Conservation (phyloP, 805 yeast genomes). For the Blastobotrys chiropterorum region DNA sequence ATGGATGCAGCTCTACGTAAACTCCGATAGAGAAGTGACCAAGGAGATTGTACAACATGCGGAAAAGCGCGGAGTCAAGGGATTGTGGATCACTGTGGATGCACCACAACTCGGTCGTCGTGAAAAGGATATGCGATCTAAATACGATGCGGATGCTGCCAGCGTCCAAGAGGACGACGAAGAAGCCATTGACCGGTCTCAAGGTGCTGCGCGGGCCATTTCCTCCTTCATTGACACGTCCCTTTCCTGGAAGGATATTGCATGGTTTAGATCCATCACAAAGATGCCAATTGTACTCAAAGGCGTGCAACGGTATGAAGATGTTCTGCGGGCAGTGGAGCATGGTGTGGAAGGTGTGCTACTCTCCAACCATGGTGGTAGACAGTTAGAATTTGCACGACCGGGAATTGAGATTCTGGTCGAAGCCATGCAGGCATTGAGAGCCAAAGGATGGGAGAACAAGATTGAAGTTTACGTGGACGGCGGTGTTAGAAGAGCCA, state of each 20-base stretch:
- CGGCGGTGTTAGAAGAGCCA: slow-evolving; percentile 73
- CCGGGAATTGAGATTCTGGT: slow-evolving; percentile 68
- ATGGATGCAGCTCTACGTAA: slow-evolving; percentile 87
- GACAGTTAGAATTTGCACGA: slow-evolving; percentile 79
- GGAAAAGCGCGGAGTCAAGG: slow-evolving; percentile 68
- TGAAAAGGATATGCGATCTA: slow-evolving; percentile 76
- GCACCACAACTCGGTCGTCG: slow-evolving; percentile 90
- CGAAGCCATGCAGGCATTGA: slow-evolving; percentile 59
- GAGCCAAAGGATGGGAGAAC: slow-evolving; percentile 29
- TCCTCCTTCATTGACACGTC: slow-evolving; percentile 77
- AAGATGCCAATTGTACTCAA: slow-evolving; percentile 65
- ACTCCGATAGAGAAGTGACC: slow-evolving; percentile 64
- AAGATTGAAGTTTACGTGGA: slow-evolving; percentile 62
- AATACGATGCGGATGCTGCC: slow-evolving; percentile 49
- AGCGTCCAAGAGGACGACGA: slow-evolving; percentile 37
- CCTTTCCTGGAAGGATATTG: slow-evolving; percentile 59
- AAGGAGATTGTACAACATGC: slow-evolving; percentile 60
- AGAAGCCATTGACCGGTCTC: slow-evolving; percentile 51
- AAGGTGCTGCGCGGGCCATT: slow-evolving; percentile 84
- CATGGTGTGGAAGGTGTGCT: slow-evolving; percentile 74
- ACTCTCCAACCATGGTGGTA: slow-evolving; percentile 83
- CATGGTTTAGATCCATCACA: slow-evolving; percentile 49
- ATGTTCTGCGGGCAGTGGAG: slow-evolving; percentile 66
- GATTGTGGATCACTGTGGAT: slow-evolving; percentile 83
- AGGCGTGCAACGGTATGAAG: slow-evolving; percentile 82